Evolutionary conservation across 1,139 yeast genomes (phyloP).

Genomic region (Meyerozyma sp.): DNA sequence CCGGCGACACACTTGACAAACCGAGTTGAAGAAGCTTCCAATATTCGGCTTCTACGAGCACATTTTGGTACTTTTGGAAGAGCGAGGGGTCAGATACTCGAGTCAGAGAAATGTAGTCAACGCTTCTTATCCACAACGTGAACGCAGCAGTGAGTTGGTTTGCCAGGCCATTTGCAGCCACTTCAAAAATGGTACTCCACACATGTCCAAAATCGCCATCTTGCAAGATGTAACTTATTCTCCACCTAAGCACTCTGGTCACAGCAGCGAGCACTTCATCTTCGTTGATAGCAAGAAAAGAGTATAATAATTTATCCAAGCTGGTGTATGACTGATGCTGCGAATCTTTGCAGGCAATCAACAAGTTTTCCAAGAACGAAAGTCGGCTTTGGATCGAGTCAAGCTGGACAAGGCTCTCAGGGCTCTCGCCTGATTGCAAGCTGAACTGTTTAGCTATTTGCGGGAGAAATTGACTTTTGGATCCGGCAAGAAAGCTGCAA

Average conservation of each 20-base stretch:
- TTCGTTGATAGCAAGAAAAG: constrained; percentile 28
- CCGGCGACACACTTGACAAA: constrained; percentile 54
- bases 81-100: neutral
- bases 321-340: neutral
- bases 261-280: constrained; percentile 26
- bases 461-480: neutral
- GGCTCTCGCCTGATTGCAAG: neutral
- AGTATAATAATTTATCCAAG: constrained; percentile 21
- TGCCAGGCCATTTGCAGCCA: constrained; percentile 24
- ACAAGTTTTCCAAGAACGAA: neutral
- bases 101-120: constrained; percentile 15
- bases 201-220: constrained; percentile 17
- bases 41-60: constrained; percentile 23
- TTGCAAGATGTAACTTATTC: constrained; percentile 26
- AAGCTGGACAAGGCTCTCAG: neutral
- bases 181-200: constrained; percentile 42
- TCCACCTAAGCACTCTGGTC: constrained; percentile 45
- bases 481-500: neutral
- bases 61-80: neutral
- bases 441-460: neutral
- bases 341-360: neutral
- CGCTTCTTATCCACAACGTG: constrained; percentile 52
- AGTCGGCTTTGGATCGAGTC: neutral
- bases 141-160: constrained; percentile 40
- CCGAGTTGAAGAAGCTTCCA: constrained; percentile 61